phyloP scores from a whole-genome alignment of 2,329 filamentous ascomycete species.

The Didymosphaeria variabile region DNA sequence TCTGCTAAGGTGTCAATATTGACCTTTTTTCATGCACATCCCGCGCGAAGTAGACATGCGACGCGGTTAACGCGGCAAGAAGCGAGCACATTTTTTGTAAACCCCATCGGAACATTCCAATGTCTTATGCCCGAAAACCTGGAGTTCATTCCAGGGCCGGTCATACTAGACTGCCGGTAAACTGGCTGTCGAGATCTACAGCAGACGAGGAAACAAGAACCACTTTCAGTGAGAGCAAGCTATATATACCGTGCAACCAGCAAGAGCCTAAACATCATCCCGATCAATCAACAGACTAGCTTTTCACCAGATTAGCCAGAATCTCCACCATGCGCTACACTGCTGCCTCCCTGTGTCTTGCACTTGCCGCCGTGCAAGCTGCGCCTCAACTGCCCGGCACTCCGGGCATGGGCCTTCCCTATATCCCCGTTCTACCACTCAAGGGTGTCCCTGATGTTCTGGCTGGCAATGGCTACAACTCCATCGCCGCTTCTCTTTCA shows the following conservation, averaged over 20 bases:
- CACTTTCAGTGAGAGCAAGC: not conserved
- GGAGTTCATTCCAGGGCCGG: not conserved
- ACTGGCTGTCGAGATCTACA: not conserved
- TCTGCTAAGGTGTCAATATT: not conserved
- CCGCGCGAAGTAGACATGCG: not conserved
- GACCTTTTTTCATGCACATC: not conserved
- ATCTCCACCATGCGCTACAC: not conserved
- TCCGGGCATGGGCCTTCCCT: not conserved
- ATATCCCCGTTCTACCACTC: not conserved
- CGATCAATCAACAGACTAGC: not conserved
- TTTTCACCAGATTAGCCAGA: not conserved
- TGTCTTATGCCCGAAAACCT: not conserved
- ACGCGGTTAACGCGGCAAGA: not conserved
- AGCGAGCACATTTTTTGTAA: not conserved
- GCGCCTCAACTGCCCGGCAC: not conserved
- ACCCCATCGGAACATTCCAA: constrained; percentile 1
- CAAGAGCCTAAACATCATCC: not conserved
- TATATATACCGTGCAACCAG: not conserved
- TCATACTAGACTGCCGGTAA: not conserved
- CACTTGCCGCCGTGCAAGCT: not conserved
- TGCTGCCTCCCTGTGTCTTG: not conserved
- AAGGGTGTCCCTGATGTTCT: not conserved
- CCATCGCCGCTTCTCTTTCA: not conserved
- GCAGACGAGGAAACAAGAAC: not conserved
- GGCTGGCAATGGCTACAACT: not conserved